A percentile compares a stretch with the other conserved stretches of the same genome.
Evolutionary conservation across 73 alveolate genomes (phyloP).

Genomic region (Uronychia setigera): DNA sequence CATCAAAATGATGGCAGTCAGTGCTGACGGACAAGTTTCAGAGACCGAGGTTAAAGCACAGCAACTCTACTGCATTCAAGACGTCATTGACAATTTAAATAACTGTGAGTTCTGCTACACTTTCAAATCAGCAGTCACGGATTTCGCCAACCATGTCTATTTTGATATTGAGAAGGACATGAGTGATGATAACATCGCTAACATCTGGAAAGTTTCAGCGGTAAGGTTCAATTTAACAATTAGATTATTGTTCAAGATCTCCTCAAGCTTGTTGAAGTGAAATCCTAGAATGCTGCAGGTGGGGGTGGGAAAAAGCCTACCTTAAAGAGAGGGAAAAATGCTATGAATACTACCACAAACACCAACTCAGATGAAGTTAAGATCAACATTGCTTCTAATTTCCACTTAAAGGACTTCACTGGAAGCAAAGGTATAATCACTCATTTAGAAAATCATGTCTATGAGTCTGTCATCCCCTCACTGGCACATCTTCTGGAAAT

Average conservation of each 20-base stretch:
- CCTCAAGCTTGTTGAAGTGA: conserved; percentile 18
- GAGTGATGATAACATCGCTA: conserved; percentile 28
- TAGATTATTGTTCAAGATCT: conserved; percentile 6
- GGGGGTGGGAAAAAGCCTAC: conserved; percentile 3
- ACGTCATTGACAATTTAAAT: conserved; percentile 15
- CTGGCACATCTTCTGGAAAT: neutral
- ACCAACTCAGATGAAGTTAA: neutral
- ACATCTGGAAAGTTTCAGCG: conserved; percentile 14
- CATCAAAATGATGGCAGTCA: conserved; percentile 29
- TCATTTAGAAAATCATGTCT: neutral
- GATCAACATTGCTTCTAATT: neutral
- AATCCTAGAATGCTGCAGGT: conserved; percentile 11
- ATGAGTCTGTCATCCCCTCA: neutral
- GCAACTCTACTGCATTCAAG: conserved; percentile 16
- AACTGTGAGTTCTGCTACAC: conserved; percentile 37
- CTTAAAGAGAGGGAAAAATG: conserved; percentile 2
- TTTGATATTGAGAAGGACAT: conserved; percentile 44
- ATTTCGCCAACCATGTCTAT: conserved; percentile 27
- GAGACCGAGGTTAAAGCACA: conserved; percentile 48
- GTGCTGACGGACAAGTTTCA: conserved; percentile 47
- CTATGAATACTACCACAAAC: neutral
- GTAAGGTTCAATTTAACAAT: neutral
- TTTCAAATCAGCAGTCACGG: conserved; percentile 22
- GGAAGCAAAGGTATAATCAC: neutral
- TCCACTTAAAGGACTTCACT: neutral